A percentile compares a stretch with the other conserved stretches of the same genome.
phyloP scores from a whole-genome alignment of 495 filamentous ascomycete species.

The Podospora pseudoanserina region DNA sequence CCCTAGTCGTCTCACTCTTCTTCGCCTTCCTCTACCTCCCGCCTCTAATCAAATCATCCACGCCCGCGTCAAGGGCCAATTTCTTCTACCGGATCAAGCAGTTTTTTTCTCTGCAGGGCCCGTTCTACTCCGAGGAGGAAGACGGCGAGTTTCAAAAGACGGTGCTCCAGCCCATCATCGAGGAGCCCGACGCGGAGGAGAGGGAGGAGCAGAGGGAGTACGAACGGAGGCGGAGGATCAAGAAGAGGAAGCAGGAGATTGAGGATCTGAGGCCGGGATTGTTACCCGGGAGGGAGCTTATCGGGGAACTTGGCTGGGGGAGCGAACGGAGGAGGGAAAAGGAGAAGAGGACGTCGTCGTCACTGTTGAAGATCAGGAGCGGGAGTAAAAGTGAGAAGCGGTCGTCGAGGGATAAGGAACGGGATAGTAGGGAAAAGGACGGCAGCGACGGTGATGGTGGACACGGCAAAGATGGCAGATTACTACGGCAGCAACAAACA shows the following conservation, averaged over 20 bases:
- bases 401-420: neutral
- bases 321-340: neutral
- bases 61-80: neutral
- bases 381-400: neutral
- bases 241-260: slow-evolving; percentile 2
- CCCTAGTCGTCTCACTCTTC: slow-evolving; percentile 48
- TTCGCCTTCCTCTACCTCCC: slow-evolving; percentile 50
- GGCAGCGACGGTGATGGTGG: slow-evolving; percentile 46
- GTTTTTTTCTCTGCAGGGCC: neutral
- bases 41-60: slow-evolving; percentile 13
- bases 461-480: slow-evolving; percentile 68
- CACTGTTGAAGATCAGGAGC: neutral
- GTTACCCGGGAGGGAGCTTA: too few species aligned
- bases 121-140: neutral
- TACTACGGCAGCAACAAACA: slow-evolving; percentile 53
- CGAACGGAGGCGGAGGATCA: slow-evolving; percentile 3
- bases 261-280: too few species aligned
- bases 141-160: neutral
- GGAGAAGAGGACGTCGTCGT: neutral
- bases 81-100: neutral
- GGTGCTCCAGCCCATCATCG: slow-evolving; percentile 16
- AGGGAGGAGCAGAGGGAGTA: slow-evolving; percentile 10
- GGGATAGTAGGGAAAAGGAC: slow-evolving; percentile 13
- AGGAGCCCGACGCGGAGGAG: slow-evolving; percentile 18
- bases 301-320: too few species aligned